Base-by-base conservation (phyloP, 2,329 filamentous ascomycete genomes). In the Aspergillus sp. region DNA sequence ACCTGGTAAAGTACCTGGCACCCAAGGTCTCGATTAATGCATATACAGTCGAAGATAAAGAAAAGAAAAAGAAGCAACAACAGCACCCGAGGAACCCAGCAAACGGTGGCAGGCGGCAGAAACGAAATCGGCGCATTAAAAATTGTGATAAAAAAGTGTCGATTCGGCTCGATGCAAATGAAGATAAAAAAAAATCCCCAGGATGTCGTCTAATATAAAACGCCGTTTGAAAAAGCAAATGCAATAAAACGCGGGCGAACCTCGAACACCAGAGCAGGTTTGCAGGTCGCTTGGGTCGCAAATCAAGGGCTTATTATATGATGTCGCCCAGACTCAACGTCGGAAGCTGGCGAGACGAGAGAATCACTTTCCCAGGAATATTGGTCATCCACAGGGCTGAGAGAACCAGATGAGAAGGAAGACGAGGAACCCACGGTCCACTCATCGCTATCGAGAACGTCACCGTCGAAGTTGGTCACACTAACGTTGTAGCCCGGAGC, bases 351-450 rank as follows among this genome's bases (percentile, higher is more conserved):
- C 12, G 63, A 65, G 35, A 63, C 62, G 30, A 69, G 50, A 9
- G 62, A 62, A 49, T 71, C 68, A 35, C 65, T 64, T 48, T 70
- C 68, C 68, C 68, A 71, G 2, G 66, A 57, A 44, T 77, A 73
- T 49, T 72, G 73, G 52, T 83, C 81, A 52, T 82, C 79, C 30
- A 79, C 76, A 26, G 79, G 80, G 59, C 80, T 83, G 44, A 80
- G 64, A 43, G 77, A 80, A 43, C 79, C 79, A 27, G 79, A 84
- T 35, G 83, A 86, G 63, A 85, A 80, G 35, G 80, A 83, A 0
- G 86, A 93, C 46, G 83, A 89, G 56, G 88, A 93, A 50, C 86
- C 88, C 41, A 91, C 79, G 6, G 88, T 91, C 89, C 89, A 95
- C 59, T 93, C 88, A 57, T 94, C 89, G 59, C 85, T 88, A 55